Base-by-base conservation (phyloP, 1,139 yeast genomes). In the Blastobotrys persicus region DNA sequence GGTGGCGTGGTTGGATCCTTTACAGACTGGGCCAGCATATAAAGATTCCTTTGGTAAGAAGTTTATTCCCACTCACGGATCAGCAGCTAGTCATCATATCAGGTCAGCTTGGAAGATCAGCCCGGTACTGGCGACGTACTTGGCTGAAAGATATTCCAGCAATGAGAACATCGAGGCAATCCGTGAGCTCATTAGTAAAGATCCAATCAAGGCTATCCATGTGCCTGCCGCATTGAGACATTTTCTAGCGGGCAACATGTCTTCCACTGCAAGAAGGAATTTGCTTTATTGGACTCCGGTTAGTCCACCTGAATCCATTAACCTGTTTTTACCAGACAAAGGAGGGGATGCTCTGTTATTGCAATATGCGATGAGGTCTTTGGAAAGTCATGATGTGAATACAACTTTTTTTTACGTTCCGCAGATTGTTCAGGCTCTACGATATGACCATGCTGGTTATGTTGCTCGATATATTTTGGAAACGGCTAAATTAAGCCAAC, bases 401-500 rank as follows among this genome's bases (percentile, higher is more conserved):
- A 71, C 87, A 54, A 88, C 97, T 0, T 94, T 94, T 72, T 94
- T 94, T 68, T 94, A 94, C 63, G 98, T 94, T 41, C 98, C 99
- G 1, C 98, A 94, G 66, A 88, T 94, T 67, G 98, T 94, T 14
- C 99, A 94, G 68, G 79, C 88, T 52, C 75, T 94, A 56, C 78
- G 98, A 58, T 84, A 83, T 65, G 98, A 92, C 66, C 71, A 70
- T 4, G 74, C 79, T 49, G 98, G 97, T 1, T 91, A 89, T 59
- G 95, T 91, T 46, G 91, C 87, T 59, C 78, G 89, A 56, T 88
- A 87, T 64, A 91, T 94, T 57, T 70, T 92, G 52, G 98, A 92
- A 65, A 88, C 98, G 0, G 98, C 96, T 2, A 84, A 85, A 62
- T 87, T 89, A 18, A 85, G 95, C 33, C 95, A 87, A 60, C 74